Base-by-base conservation (phyloP, 1,284 basidiomycete genomes). In the Tranzscheliella williamsii region DNA sequence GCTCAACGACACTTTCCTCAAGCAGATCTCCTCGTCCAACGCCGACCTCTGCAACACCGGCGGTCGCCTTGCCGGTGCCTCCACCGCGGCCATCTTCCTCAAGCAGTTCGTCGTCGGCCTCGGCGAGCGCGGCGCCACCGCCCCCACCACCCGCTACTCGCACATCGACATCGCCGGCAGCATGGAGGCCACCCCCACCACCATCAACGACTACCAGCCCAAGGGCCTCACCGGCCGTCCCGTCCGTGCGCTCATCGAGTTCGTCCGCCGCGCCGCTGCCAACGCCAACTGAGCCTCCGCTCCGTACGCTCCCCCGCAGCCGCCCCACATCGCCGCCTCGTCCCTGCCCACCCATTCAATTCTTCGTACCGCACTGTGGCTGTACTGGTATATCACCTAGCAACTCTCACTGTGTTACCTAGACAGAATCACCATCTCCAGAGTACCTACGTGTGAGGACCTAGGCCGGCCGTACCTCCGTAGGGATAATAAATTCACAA, bases 51-150 rank as follows among this genome's bases (percentile, higher is more conserved):
- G 87, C 77, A 92, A 91, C 88, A 68, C 61, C 18, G 51, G 90
- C 39, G 90, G 89, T 18, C 81, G 80, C 33, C 81, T 84, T n/a
- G 90, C 81, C 12, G 90, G 90, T 22, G 82, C 84, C 39, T 86
- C 84, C 77, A 91, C 90, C 1, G 91, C 90, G 3, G 90, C 91
- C 4, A 81, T 92, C 32, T 93, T 94, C 85, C 81, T 94, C 53
- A 89, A 90, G 69, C 77, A 80, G 42, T 80, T 90, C 12, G 85
- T 88, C 29, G 78, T 79, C 18, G 73, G 73, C 34, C 62, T 75
- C 7, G 70, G 66, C 34, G 63, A 73, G 38, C 65, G 70, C 11
- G 51, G 60, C 26, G 56, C 50, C 37, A 54, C 56, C 4, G 48
- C 44, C 24, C 58, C 63, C 18, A 65, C 38, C 18, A 52, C 74